Evolutionary conservation across 2,329 filamentous ascomycete species (phyloP), one percentile per base, ranked within the genome.

Genomic region (Zasmidium angulare): DNA sequence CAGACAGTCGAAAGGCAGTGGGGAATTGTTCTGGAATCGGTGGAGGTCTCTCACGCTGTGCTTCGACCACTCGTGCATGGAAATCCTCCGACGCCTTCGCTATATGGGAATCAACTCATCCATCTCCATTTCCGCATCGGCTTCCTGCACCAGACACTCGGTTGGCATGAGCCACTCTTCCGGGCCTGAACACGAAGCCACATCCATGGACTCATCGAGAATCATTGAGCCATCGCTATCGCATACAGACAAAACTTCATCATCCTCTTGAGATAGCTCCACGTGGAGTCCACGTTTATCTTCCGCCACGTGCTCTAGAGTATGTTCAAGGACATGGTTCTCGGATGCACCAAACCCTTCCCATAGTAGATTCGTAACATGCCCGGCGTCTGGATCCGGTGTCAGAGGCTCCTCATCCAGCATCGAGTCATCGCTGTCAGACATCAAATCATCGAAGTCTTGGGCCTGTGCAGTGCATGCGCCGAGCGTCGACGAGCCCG

Each of bases 161-260:
- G 23, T 19, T 2, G 19, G 12, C 31, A 54, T 47, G 26, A 29
- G 11, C 22, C 20, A 4, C 22, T 55, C 53, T n/a, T 20, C 24
- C 17, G 22, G 46, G 2, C n/a, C 10, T 14, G 10, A 9, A 12
- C 19, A 48, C 46, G 9, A 10, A 17, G 19, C 26, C 46, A 19
- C 23, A 10, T 20, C n/a, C 31, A 22, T 50, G 20, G 31, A 23
- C n/a, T 19, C 50, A 17, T 43, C 7, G 29, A 26, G 10, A 14
- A 22, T n/a, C 21, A 53, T n/a, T 12, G 56, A 56, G 10, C 31
- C 53, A 20, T 46, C 43, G 22, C 56, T 62, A 11, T 23, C 52
- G 53, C 47, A 58, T 23, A 58, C 14, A 10, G 51, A 58, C 9
- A 59, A 53, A 20, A 59, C 26, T 11, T 59, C 57, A 10, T 59